These are phyloP conservation scores for Trichoderma pleuroti DNA, from an alignment of 2,329 filamentous ascomycete species.

Conservation along the genomic window DNA sequence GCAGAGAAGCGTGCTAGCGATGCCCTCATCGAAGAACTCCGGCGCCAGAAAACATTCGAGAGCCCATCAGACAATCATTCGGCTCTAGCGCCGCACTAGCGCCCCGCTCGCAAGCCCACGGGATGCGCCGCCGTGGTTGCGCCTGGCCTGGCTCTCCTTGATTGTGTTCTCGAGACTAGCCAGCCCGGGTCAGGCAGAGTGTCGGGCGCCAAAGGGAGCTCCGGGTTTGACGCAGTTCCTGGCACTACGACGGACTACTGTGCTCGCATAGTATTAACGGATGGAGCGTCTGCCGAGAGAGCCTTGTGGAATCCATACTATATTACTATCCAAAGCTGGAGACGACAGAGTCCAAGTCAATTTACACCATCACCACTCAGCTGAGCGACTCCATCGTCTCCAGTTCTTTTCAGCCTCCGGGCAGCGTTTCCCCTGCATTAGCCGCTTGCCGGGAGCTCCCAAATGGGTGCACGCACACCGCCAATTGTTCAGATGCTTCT, in stretches of 20 bases:
- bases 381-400: not conserved
- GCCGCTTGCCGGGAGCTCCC: not conserved
- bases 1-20: conserved; percentile 74
- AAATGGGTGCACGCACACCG: conserved; percentile 4
- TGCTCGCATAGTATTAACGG: not conserved
- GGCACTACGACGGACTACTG: no score
- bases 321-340: not conserved
- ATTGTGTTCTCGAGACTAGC: not conserved
- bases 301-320: not conserved
- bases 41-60: conserved; percentile 89
- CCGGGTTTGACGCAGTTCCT: not conserved
- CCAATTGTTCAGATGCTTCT: conserved; percentile 3
- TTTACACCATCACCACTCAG: not conserved
- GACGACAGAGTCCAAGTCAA: not conserved
- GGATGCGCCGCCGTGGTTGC: not conserved
- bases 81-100: not conserved
- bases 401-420: not conserved
- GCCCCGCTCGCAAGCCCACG: not conserved
- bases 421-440: conserved; percentile 16
- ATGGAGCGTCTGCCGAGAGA: not conserved
- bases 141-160: not conserved
- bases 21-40: conserved; percentile 77
- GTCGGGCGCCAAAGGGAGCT: conserved; percentile 2
- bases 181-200: not conserved
- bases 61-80: conserved; percentile 62